Percentiles rank a stretch among this genome's conserved stretches.
These are phyloP conservation scores for Plantago elongata DNA, from an alignment of 257 asterid species.

Conservation along the genomic window DNA sequence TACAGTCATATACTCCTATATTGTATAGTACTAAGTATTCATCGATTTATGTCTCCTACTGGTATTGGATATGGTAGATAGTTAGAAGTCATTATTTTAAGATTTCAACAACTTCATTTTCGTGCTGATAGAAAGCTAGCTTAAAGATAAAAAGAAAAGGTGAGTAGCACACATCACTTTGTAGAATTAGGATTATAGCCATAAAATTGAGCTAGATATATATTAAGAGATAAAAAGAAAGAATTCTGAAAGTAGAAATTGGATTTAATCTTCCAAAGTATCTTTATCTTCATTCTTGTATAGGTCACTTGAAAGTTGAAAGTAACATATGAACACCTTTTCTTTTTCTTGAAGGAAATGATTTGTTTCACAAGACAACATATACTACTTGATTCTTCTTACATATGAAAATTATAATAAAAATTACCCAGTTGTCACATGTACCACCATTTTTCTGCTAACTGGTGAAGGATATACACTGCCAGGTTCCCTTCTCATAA, in stretches of 20 bases:
- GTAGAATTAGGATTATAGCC: neutral
- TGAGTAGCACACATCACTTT: neutral
- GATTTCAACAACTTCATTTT: neutral
- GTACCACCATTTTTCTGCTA: constrained; percentile 19
- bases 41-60: constrained; percentile 16
- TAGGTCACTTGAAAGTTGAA: constrained; percentile 12
- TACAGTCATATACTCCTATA: no score
- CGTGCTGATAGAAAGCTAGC: neutral
- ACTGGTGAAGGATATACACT: constrained; percentile 7
- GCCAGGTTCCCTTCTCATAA: constrained; percentile 18
- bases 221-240: neutral
- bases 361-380: constrained; percentile 20
- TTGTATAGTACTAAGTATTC: no score
- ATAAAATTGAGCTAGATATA: neutral
- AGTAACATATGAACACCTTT: constrained; percentile 33
- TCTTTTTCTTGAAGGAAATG: constrained; percentile 33
- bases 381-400: constrained; percentile 22
- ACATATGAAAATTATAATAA: neutral
- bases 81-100: neutral
- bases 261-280: neutral
- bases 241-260: neutral
- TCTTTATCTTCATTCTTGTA: neutral
- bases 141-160: neutral
- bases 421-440: constrained; percentile 36
- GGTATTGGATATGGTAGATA: constrained; percentile 11